Evolutionary conservation across 768 basidiomycete species (phyloP).

Genomic region (Boletus edulis): DNA sequence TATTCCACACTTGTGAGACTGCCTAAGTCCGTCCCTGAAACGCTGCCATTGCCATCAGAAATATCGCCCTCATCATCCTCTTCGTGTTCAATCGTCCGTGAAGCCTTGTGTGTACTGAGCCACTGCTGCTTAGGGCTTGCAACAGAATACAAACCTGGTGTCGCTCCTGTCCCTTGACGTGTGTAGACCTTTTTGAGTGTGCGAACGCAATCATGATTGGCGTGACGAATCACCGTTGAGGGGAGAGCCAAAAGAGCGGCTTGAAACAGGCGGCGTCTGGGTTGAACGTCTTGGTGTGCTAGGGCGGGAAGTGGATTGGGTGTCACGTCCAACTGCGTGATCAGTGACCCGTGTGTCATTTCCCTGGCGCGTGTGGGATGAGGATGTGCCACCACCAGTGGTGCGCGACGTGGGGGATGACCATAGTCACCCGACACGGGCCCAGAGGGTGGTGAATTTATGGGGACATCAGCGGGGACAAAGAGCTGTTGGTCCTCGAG

Average conservation of each 20-base stretch:
- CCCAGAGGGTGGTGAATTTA: background rate
- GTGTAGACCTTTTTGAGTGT: constrained; percentile 33
- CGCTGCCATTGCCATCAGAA: constrained; percentile 38
- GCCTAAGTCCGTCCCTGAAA: constrained; percentile 42
- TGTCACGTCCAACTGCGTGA: constrained; percentile 12
- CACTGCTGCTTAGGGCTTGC: constrained; percentile 19
- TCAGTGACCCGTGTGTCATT: constrained; percentile 14
- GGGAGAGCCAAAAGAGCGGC: constrained; percentile 36
- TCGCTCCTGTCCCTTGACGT: constrained; percentile 32
- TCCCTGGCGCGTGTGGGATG: constrained; percentile 26
- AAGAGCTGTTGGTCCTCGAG: constrained; percentile 67
- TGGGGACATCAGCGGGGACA: constrained; percentile 61
- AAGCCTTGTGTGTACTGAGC: constrained; percentile 21
- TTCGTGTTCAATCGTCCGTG: constrained; percentile 5
- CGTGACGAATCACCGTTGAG: constrained; percentile 51
- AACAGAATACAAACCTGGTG: constrained; percentile 21
- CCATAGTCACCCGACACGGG: constrained; percentile 5
- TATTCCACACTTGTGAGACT: constrained; percentile 55
- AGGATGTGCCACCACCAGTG: constrained; percentile 27
- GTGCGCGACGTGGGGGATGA: constrained; percentile 8
- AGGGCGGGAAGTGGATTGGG: constrained; percentile 25
- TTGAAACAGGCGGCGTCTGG: constrained; percentile 27
- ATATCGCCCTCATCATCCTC: constrained; percentile 28
- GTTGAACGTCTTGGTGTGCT: constrained; percentile 26
- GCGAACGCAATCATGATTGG: constrained; percentile 36